Base-by-base conservation (phyloP, 129 eudicot species). In the Artemisia annua region DNA sequence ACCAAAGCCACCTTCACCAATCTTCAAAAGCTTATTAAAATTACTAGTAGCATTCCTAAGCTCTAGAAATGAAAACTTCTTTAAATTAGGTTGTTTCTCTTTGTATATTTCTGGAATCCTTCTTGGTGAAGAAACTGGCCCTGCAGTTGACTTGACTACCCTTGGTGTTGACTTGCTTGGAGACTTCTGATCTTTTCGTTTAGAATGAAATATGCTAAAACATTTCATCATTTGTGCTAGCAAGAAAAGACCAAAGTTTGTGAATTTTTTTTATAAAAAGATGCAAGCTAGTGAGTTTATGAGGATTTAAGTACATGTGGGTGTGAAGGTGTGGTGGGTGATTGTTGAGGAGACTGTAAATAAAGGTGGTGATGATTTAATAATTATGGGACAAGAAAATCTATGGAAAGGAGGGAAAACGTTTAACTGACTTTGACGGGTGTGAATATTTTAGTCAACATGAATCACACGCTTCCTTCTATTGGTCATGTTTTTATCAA, bases 1-100 rank as follows among this genome's bases (percentile, higher is more conserved):
- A 30, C 97, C 97, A 78, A 88, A 91, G 3, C 97, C 97, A 63
- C 97, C 97, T 81, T 91, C 87, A 1, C 97, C 97, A 48, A 91
- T 83, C 83, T 83, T 91, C 14, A 91, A 73, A 84, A 91, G 77
- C 82, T 82, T 86, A 39, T 81, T 86, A 85, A 91, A 91, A 74
- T 80, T 78, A 56, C 78, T 86, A 2, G 97, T 91, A 0, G 97
- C 97, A 39, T 80, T 83, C 49, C 62, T 70, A 17, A 91, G 90
- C 81, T 91, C 96, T 26, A 82, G 50, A 19, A 78, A 83, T 70
- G 90, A 66, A 66, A 91, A 91, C 15, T 57, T 87, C 78, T 81
- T 88, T 86, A 91, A 66, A 19, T 83, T 81, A 18, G 71, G 86
- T 63, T 86, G 79, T 61, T 67, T 91, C 30, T 84, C 88, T 78